Percentiles rank a stretch among this genome's conserved stretches.
phyloP scores from a whole-genome alignment of 2,329 filamentous ascomycete species.

The Beauveria sp. region DNA sequence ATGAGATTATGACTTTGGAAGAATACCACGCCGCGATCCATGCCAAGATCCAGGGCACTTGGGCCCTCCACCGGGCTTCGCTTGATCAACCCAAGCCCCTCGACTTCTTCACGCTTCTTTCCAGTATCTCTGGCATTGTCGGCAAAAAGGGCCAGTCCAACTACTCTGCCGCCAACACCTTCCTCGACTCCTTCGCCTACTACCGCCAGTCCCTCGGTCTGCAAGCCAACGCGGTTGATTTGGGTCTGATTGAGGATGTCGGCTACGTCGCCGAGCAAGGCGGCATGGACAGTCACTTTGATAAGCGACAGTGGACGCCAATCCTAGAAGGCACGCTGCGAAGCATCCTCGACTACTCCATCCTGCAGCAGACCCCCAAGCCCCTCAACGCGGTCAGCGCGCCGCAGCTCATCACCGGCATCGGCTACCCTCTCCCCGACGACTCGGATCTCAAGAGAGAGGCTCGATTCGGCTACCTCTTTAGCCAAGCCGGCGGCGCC shows the following conservation, averaged over 20 bases:
- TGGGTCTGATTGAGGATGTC: constrained; percentile 27
- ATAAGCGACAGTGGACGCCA: constrained; percentile 13
- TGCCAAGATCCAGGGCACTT: constrained; percentile 26
- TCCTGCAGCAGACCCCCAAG: constrained; percentile 19
- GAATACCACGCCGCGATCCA: constrained; percentile 19
- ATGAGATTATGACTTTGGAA: constrained; percentile 24
- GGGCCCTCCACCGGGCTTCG: constrained; percentile 23
- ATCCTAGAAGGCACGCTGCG: constrained; percentile 23
- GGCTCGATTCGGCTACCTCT: constrained; percentile 18
- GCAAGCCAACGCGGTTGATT: constrained; percentile 24
- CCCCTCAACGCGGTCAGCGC: constrained; percentile 13
- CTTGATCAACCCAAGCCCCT: constrained; percentile 11
- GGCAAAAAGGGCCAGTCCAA: constrained; percentile 28
- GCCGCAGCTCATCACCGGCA: constrained; percentile 21
- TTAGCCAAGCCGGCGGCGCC: constrained; percentile 3
- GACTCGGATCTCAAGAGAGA: constrained; percentile 19
- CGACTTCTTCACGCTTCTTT: constrained; percentile 28
- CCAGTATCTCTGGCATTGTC: constrained; percentile 24
- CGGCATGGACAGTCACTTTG: constrained; percentile 7
- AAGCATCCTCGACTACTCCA: constrained; percentile 21
- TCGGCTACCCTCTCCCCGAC: constrained; percentile 18
- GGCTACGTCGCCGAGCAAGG: constrained; percentile 24
- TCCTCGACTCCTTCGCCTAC: constrained; percentile 28
- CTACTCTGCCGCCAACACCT: constrained; percentile 35
- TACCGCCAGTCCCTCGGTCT: constrained; percentile 21